Evolutionary conservation across 306 rosid species (phyloP).

Genomic region (Trichosanthes truncata): DNA sequence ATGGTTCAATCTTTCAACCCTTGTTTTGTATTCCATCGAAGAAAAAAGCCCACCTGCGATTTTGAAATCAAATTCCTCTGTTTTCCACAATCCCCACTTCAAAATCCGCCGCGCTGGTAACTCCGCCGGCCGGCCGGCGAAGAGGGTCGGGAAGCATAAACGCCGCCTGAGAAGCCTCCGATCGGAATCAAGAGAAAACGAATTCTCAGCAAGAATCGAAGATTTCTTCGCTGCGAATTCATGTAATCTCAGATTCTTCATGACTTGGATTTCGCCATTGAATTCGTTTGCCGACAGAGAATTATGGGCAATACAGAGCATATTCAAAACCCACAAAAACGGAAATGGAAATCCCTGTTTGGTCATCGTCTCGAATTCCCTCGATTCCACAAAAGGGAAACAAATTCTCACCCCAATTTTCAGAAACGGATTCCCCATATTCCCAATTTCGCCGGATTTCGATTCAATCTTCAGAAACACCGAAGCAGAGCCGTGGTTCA

Average conservation of each 20-base stretch:
- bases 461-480: constrained; percentile 52
- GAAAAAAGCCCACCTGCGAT: constrained; percentile 26
- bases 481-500: constrained; percentile 60
- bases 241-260: constrained; percentile 60
- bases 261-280: constrained; percentile 86
- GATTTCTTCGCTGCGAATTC: constrained; percentile 36
- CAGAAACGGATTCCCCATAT: constrained; percentile 31
- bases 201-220: constrained; percentile 29
- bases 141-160: constrained; percentile 32
- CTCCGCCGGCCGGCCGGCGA: constrained; percentile 5
- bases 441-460: constrained; percentile 64
- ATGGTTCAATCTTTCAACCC: constrained; percentile 16
- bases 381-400: constrained; percentile 49
- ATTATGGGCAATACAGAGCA: constrained; percentile 49
- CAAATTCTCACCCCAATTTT: constrained; percentile 39
- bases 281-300: constrained; percentile 51
- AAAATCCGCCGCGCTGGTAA: not conserved
- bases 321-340: constrained; percentile 57
- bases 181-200: constrained; percentile 9
- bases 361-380: constrained; percentile 56
- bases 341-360: constrained; percentile 48
- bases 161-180: constrained; percentile 35
- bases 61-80: constrained; percentile 18
- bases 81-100: constrained; percentile 14
- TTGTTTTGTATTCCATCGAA: constrained; percentile 20